These are phyloP conservation scores for Mucor circinelloides DNA, from an alignment of 371 early-diverging fungal genomes.

Conservation along the genomic window DNA sequence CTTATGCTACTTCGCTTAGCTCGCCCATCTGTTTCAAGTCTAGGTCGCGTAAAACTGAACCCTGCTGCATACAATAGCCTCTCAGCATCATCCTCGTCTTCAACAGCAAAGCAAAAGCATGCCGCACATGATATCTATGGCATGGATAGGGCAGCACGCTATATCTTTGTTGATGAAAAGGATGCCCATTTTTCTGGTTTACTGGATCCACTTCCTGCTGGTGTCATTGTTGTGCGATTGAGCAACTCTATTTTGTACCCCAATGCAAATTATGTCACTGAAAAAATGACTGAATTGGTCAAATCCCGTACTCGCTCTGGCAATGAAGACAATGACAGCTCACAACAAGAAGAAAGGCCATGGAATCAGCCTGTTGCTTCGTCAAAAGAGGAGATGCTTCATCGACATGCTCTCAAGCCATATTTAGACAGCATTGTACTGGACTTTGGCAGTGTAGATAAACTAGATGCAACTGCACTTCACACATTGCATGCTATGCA, in stretches of 20 bases:
- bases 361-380: slow-evolving; percentile 35
- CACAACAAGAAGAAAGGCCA: slow-evolving; percentile 31
- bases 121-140: background rate
- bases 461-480: slow-evolving; percentile 78
- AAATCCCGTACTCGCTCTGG: slow-evolving; percentile 22
- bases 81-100: background rate
- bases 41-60: slow-evolving; percentile 28
- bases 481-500: slow-evolving; percentile 62
- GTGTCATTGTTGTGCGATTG: slow-evolving; percentile 15
- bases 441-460: slow-evolving; percentile 76
- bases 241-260: slow-evolving; percentile 23
- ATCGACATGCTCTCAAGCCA: slow-evolving; percentile 35
- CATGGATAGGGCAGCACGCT: slow-evolving; percentile 2
- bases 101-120: background rate
- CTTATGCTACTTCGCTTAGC: slow-evolving; percentile 66
- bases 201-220: slow-evolving; percentile 8
- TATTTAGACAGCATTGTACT: slow-evolving; percentile 72
- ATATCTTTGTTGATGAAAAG: slow-evolving; percentile 21
- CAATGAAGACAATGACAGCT: slow-evolving; percentile 25
- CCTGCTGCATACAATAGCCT: background rate
- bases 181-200: slow-evolving; percentile 5
- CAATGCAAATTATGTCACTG: slow-evolving; percentile 19
- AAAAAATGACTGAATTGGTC: slow-evolving; percentile 9
- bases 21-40: slow-evolving; percentile 46
- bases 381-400: slow-evolving; percentile 41